Conservation (phyloP, 805 yeast genomes). For the Wickerhamiella lipophila region DNA sequence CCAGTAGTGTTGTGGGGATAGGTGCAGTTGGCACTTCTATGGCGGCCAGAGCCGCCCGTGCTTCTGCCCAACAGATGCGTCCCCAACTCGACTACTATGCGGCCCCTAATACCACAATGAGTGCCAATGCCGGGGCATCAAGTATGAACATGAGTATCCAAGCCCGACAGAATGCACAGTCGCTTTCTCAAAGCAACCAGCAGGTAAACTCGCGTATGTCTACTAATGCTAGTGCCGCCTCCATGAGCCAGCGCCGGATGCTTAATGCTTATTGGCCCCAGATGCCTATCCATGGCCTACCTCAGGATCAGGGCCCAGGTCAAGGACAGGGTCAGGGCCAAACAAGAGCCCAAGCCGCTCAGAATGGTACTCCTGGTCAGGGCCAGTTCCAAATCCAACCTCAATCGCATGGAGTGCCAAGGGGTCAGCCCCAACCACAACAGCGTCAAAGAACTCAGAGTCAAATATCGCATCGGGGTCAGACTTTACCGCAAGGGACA, state of each 20-base stretch:
- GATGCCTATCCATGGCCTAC: not conserved
- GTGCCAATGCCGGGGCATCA: conserved; percentile 4
- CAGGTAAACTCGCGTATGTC: not conserved
- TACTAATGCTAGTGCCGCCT: conserved; percentile 6
- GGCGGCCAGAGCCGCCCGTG: conserved; percentile 9
- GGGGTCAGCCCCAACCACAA: not conserved
- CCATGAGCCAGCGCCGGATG: not conserved
- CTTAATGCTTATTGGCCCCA: conserved; percentile 1
- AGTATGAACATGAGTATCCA: not conserved
- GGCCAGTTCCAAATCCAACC: not conserved
- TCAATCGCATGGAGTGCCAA: not conserved
- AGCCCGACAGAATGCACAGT: not conserved
- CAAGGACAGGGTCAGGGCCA: not conserved
- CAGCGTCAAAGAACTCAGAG: not conserved
- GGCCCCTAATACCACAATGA: not conserved
- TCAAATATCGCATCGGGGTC: not conserved
- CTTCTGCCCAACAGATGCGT: not conserved
- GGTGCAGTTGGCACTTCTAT: not conserved
- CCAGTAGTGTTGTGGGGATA: conserved; percentile 3
- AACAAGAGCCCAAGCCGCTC: too few relatives aligned
- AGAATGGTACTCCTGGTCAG: too few relatives aligned
- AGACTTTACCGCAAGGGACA: not conserved
- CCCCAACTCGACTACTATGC: conserved; percentile 2
- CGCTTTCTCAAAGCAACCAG: not conserved
- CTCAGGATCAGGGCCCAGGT: not conserved